These are phyloP conservation scores for Aspergillus mulundensis DNA, from an alignment of 495 filamentous ascomycete genomes.

Conservation along the genomic window DNA sequence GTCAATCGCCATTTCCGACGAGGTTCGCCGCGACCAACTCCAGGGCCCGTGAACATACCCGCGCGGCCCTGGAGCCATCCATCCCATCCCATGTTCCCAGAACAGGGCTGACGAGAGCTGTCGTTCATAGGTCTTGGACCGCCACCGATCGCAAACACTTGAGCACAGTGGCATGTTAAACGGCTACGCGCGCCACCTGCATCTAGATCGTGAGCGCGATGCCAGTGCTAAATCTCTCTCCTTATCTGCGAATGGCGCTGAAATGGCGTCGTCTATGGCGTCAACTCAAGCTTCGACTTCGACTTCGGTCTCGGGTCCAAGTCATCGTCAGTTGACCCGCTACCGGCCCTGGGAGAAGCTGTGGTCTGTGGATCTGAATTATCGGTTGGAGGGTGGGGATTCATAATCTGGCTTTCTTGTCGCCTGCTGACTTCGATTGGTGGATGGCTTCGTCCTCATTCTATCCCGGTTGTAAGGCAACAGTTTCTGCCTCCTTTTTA, in stretches of 20 bases:
- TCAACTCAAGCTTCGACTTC: neutral
- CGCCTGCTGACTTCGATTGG: neutral
- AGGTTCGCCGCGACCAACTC: constrained; percentile 49
- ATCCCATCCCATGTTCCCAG: constrained; percentile 3
- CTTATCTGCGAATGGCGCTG: neutral
- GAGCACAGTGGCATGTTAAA: neutral
- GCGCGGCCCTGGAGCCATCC: neutral
- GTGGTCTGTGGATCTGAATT: constrained; percentile 42
- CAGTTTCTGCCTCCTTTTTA: too few species aligned
- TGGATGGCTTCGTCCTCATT: constrained; percentile 3
- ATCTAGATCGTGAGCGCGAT: neutral
- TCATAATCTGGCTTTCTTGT: constrained; percentile 10
- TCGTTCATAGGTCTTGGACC: constrained; percentile 18
- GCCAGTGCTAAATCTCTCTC: neutral
- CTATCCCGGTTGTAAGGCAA: too few species aligned
- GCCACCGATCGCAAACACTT: neutral
- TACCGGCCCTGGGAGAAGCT: constrained; percentile 51
- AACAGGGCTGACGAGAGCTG: constrained; percentile 21
- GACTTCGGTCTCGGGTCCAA: constrained; percentile 22
- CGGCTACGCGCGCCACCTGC: constrained; percentile 6
- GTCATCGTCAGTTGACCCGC: constrained; percentile 19
- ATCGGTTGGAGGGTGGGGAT: constrained; percentile 38
- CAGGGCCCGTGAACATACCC: constrained; percentile 37
- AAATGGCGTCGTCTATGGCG: neutral
- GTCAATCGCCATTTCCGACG: constrained; percentile 39